Percentiles rank a stretch among this genome's conserved stretches.
Evolutionary conservation across 2,329 filamentous ascomycete genomes (phyloP).

Genomic region (Colletotrichum phormii): DNA sequence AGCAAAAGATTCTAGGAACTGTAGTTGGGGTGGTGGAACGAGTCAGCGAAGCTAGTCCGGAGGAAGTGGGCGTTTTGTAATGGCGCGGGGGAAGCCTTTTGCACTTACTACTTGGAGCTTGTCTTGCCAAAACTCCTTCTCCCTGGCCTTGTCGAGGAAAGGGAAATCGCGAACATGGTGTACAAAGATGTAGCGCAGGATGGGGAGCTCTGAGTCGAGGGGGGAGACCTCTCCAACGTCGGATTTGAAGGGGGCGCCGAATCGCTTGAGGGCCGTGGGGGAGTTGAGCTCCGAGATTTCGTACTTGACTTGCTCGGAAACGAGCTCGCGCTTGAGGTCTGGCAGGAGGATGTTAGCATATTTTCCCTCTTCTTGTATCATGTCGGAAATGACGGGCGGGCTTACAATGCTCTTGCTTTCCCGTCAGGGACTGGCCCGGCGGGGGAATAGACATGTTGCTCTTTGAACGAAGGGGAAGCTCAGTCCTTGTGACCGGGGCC

Average conservation of each 20-base stretch:
- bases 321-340: constrained; percentile 97
- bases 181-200: constrained; percentile 96
- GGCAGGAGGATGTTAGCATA: constrained; percentile 24
- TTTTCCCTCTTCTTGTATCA: background rate
- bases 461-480: constrained; percentile 41
- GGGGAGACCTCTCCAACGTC: constrained; percentile 93
- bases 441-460: constrained; percentile 48
- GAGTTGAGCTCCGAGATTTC: constrained; percentile 95
- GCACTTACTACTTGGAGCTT: constrained; percentile 88
- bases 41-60: constrained; percentile 20
- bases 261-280: constrained; percentile 92
- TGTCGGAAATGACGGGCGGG: constrained; percentile 38
- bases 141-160: constrained; percentile 93
- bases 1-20: constrained; percentile 98
- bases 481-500: constrained; percentile 15
- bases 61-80: background rate
- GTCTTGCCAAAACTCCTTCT: constrained; percentile 99
- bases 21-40: constrained; percentile 27
- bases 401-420: constrained; percentile 98
- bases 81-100: background rate
- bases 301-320: constrained; percentile 87
- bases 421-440: constrained; percentile 73
- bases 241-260: constrained; percentile 94
- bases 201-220: constrained; percentile 91
- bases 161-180: constrained; percentile 98